A percentile compares a stretch with the other conserved stretches of the same genome.
Evolutionary conservation across 2,329 filamentous ascomycete genomes (phyloP).

Genomic region (Microdochium trichocladiopsis): DNA sequence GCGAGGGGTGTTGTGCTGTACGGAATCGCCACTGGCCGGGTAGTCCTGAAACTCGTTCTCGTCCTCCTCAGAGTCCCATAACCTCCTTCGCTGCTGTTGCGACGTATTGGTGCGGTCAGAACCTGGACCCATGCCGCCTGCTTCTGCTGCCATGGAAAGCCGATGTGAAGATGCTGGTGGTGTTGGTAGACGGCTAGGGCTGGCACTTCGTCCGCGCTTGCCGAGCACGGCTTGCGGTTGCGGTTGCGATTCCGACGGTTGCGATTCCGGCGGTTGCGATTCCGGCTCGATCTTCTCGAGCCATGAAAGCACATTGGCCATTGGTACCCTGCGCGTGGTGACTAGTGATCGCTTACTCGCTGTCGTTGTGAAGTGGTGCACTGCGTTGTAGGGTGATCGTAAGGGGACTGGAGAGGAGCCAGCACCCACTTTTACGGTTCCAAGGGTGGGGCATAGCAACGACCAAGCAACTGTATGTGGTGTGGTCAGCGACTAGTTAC

Average conservation of each 20-base stretch:
- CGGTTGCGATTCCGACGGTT: too few species aligned
- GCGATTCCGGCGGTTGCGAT: too few species aligned
- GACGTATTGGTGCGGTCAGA: neutral
- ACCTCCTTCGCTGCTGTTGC: neutral
- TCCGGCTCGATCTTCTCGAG: neutral
- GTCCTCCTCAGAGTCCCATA: neutral
- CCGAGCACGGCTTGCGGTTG: neutral
- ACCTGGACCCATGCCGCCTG: neutral
- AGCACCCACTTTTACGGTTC: neutral
- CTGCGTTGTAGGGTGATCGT: neutral
- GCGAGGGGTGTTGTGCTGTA: neutral
- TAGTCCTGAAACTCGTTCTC: neutral
- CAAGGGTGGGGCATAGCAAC: neutral
- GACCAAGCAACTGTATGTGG: neutral
- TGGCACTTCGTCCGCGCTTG: neutral
- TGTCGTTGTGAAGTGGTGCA: neutral
- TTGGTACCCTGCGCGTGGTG: neutral
- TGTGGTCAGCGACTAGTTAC: neutral
- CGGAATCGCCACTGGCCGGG: neutral
- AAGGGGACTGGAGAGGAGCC: neutral
- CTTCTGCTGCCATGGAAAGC: neutral
- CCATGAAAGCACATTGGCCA: neutral
- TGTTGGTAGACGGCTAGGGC: neutral
- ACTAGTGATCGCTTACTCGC: neutral
- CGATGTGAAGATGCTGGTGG: neutral